phyloP scores from a whole-genome alignment of 768 basidiomycete genomes.

The Jaapia argillacea region DNA sequence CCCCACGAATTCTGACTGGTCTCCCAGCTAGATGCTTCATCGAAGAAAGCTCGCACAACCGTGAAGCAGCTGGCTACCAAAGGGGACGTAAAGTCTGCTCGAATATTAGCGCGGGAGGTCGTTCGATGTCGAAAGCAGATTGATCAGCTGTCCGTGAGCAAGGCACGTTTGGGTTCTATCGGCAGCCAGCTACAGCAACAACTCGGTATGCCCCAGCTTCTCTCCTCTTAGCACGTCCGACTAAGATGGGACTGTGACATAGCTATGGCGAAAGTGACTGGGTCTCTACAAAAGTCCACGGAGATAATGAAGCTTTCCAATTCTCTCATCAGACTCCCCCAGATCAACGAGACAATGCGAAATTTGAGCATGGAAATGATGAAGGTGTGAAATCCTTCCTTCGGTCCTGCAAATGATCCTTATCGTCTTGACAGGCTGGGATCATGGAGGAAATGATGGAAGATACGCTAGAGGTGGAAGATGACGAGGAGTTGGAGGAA shows the following conservation, averaged over 20 bases:
- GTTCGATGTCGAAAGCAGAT: constrained; percentile 93
- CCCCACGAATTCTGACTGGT: constrained; percentile 3
- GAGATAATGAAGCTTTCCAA: constrained; percentile 99
- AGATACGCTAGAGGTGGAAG: constrained; percentile 83
- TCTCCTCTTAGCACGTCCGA: not conserved
- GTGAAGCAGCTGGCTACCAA: constrained; percentile 88
- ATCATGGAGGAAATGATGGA: constrained; percentile 98
- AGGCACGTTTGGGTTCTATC: constrained; percentile 88
- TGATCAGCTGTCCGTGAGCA: constrained; percentile 83
- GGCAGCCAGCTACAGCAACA: constrained; percentile 85
- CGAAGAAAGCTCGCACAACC: constrained; percentile 64
- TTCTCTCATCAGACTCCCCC: constrained; percentile 81
- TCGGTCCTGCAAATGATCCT: constrained; percentile 5
- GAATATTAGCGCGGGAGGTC: constrained; percentile 89
- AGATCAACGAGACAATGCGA: constrained; percentile 87
- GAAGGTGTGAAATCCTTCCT: constrained; percentile 43
- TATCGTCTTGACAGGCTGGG: constrained; percentile 59
- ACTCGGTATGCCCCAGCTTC: constrained; percentile 52
- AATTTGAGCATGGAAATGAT: constrained; percentile 99
- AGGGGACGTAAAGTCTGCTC: constrained; percentile 87
- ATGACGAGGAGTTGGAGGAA: constrained; percentile 91
- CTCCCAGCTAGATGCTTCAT: constrained; percentile 69
- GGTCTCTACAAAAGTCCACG: constrained; percentile 94
- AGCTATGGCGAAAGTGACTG: constrained; percentile 97
- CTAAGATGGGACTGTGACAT: not conserved